Evolutionary conservation across 2,329 filamentous ascomycete species (phyloP), one percentile per base, ranked within the genome.

Genomic region (Chaetomium olivaceum): DNA sequence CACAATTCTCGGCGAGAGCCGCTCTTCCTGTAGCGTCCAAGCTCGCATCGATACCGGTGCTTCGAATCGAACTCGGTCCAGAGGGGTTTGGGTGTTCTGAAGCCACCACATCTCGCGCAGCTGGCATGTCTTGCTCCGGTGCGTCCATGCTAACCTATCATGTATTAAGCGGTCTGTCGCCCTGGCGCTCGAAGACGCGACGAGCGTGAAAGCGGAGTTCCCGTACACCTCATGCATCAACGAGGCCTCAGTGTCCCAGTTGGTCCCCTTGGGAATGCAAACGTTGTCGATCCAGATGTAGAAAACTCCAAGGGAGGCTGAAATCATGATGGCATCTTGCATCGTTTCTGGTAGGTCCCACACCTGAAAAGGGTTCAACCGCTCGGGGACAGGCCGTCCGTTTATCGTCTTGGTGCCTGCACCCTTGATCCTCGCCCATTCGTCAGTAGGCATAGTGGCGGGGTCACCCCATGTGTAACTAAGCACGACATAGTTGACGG

Each of bases 381-480:
- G 66, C 54, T 73, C 70, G 3, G 66, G 57, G 14, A 71, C 68
- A n/a, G 71, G 71, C n/a, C 56, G 56, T 6, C 70, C 69, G n/a
- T 72, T 59, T 25, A 67, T 64, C 16, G 69, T 68, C 56, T 68
- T 72, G 23, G 72, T 72, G 48, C 67, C 66, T 31, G 70, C 71
- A 1, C 60, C 69, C 56, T 72, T 71, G 61, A 73, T 72, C 29
- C 65, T 67, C 33, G 70, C 70, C 71, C 71, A 72, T 36, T 72
- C 70, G 7, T 62, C 63, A 4, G 67, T 51, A 9, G 69, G 66
- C 71, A 73, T 72, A 14, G 67, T 64, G 6, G 65, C 39, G 7
- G 70, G 70, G 58, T 73, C 68, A 27, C 72, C 72, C 72, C 72
- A 73, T 9, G 72, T 72, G 63, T 73, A 73, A 63, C 72, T 73